phyloP scores from a whole-genome alignment of 225 moss, liverwort and hornwort genomes.

The Polytrichum commune region DNA sequence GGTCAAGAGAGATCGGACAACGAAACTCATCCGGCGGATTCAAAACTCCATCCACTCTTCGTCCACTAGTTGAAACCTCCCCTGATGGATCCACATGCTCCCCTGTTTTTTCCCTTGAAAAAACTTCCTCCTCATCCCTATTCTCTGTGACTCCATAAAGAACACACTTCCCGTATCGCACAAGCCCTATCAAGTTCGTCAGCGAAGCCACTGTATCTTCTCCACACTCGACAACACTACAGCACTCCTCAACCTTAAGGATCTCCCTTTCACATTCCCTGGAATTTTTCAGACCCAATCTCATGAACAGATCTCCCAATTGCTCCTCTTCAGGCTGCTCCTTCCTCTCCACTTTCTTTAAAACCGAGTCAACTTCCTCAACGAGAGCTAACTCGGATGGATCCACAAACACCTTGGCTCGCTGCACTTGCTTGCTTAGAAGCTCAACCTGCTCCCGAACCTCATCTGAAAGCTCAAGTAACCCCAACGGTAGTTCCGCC shows the following conservation, averaged over 20 bases:
- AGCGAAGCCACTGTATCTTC: slow-evolving; percentile 31
- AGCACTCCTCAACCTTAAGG: slow-evolving; percentile 38
- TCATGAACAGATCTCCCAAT: slow-evolving; percentile 34
- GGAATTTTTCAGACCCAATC: slow-evolving; percentile 31
- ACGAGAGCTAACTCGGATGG: slow-evolving; percentile 40
- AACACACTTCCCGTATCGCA: slow-evolving; percentile 58
- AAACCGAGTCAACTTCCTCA: slow-evolving; percentile 28
- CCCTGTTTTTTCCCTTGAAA: slow-evolving; percentile 18
- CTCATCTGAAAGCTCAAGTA: slow-evolving; percentile 63
- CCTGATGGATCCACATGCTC: slow-evolving; percentile 17
- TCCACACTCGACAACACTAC: neutral
- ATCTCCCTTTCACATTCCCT: slow-evolving; percentile 59
- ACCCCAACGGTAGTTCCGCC: slow-evolving; percentile 44
- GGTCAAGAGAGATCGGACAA: slow-evolving; percentile 70
- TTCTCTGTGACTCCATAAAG: slow-evolving; percentile 51
- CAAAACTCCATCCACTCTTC: slow-evolving; percentile 14
- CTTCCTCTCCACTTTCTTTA: slow-evolving; percentile 47
- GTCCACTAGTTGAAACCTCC: slow-evolving; percentile 62
- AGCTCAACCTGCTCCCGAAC: slow-evolving; percentile 69
- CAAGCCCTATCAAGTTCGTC: slow-evolving; percentile 47
- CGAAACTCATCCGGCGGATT: slow-evolving; percentile 71
- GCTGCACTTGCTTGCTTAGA: slow-evolving; percentile 49
- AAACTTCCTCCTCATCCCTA: slow-evolving; percentile 28
- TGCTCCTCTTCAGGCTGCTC: slow-evolving; percentile 37
- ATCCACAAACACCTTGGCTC: slow-evolving; percentile 42